Conservation (phyloP, 371 early-diverging fungal species). For the Umbelopsis sp. region DNA sequence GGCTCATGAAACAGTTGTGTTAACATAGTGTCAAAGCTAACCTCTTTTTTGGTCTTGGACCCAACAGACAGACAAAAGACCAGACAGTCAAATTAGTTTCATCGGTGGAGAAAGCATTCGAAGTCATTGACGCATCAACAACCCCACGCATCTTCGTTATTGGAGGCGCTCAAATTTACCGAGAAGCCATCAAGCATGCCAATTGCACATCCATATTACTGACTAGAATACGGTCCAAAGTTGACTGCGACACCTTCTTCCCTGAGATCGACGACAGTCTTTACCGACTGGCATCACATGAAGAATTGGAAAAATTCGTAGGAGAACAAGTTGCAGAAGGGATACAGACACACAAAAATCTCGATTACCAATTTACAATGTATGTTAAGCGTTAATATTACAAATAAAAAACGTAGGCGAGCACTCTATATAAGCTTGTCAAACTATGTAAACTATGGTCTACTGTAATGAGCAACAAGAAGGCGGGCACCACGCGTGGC, state of each 20-base stretch:
- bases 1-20: neutral
- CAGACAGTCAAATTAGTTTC: constrained; percentile 29
- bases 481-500: constrained; percentile 36
- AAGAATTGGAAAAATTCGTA: constrained; percentile 47
- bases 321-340: constrained; percentile 46
- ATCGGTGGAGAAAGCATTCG: constrained; percentile 59
- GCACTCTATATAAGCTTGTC: neutral
- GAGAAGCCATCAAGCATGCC: constrained; percentile 51
- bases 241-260: constrained; percentile 72
- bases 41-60: neutral
- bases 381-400: constrained; percentile 35
- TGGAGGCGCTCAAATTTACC: constrained; percentile 72
- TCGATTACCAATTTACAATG: constrained; percentile 54
- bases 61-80: neutral
- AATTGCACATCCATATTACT: constrained; percentile 60
- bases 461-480: neutral
- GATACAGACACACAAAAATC: constrained; percentile 39
- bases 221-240: constrained; percentile 57
- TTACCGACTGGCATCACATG: constrained; percentile 34
- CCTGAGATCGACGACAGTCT: constrained; percentile 47
- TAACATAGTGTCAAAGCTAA: neutral
- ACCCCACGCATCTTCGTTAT: constrained; percentile 56
- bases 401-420: neutral
- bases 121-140: constrained; percentile 26
- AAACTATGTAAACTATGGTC: neutral